Base-by-base conservation (phyloP, 1,284 basidiomycete genomes). In the Agroathelia rolfsii region DNA sequence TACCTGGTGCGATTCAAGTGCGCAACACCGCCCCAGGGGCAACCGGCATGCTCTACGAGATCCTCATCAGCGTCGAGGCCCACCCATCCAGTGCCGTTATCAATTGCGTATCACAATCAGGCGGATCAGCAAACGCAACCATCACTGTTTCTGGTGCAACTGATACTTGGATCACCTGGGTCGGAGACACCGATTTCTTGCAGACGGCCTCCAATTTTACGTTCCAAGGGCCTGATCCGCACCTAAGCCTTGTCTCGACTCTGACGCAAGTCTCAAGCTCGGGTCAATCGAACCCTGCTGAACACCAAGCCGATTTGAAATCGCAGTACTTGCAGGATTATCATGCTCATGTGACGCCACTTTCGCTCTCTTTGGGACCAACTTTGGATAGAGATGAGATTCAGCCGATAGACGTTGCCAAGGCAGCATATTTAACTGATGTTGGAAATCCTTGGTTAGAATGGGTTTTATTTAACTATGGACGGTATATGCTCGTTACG, bases 381-480 rank as follows among this genome's bases (percentile, higher is more conserved):
- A 66, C 43, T 25, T 59, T 71, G 1, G n/a, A n/a, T n/a, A n/a
- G n/a, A n/a, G 60, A 76, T 38, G 44, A 75, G 15, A 41, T 49
- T 19, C 62, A 52, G 3, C 62, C 78, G 13, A 84, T 78, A n/a
- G 68, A 80, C 43, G 55, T 64, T 39, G 51, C 82, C 21, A 57
- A 64, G 28, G 50, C 52, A 2, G 56, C 58, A 30, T 84, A 84
- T 43, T 43, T 58, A 37, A 59, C 62, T 10, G 68, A 73, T 41
- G 49, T 51, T 3, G 78, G 77, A 4, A 68, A 82, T 41, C 45
- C 65, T 12, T 82, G 83, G 45, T 41, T 84, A 8, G 78, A 84
- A 48, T 82, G 77, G 78, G 35, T 84, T 19, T 35, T 73, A 33
- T 83, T 84, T 52, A 80, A 83, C 47, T 76, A 63, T 44, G 80